These are phyloP conservation scores for Schizophyllum commune DNA, from an alignment of 1,284 basidiomycete genomes.

Conservation along the genomic window DNA sequence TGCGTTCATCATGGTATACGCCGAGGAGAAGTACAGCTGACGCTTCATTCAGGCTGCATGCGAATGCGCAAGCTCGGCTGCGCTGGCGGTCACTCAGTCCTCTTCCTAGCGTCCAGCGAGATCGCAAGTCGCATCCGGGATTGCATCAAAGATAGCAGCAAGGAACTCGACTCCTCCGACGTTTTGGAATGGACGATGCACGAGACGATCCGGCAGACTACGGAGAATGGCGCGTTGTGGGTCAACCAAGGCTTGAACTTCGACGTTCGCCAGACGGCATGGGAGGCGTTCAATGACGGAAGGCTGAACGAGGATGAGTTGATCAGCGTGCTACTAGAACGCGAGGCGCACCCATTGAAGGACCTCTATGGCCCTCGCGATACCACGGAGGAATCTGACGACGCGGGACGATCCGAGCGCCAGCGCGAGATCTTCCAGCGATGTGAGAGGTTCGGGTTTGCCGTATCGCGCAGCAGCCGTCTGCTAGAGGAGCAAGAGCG, in stretches of 20 bases:
- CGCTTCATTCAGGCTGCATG: constrained; percentile 34
- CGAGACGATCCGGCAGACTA: constrained; percentile 9
- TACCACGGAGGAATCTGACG: not conserved
- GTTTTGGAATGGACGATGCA: constrained; percentile 10
- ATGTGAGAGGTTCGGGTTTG: not conserved
- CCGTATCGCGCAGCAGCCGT: not conserved
- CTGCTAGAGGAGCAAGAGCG: constrained; percentile 10
- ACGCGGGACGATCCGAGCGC: not conserved
- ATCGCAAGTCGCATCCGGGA: constrained; percentile 20
- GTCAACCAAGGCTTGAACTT: constrained; percentile 9
- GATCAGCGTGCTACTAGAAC: constrained; percentile 1
- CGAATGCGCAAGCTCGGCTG: constrained; percentile 29
- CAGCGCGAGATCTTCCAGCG: not conserved
- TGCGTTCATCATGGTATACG: constrained; percentile 14
- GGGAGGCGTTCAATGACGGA: not conserved
- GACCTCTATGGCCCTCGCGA: constrained; percentile 5
- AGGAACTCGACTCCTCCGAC: constrained; percentile 4
- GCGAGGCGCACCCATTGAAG: constrained; percentile 5
- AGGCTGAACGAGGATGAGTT: not conserved
- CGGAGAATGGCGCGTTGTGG: constrained; percentile 9
- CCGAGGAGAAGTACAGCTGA: not conserved
- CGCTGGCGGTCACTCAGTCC: constrained; percentile 29
- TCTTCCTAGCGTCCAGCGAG: constrained; percentile 26
- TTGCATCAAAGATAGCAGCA: not conserved
- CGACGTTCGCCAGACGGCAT: constrained; percentile 4